These are phyloP conservation scores for Blumeria graminis DNA, from an alignment of 2,329 filamentous ascomycete genomes.

Conservation along the genomic window DNA sequence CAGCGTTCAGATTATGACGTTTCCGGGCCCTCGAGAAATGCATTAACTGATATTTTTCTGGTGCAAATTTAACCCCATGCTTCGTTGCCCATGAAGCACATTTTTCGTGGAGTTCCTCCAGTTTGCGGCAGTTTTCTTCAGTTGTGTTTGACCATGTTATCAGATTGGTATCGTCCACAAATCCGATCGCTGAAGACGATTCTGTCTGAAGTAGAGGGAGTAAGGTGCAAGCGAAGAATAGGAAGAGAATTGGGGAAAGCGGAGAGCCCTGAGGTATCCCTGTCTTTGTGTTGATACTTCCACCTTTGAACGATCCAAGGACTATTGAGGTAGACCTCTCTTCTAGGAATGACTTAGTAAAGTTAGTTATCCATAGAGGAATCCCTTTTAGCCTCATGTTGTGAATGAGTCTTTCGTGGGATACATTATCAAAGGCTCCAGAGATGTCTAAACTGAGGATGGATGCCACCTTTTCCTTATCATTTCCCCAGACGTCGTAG, in stretches of 20 bases:
- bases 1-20: not conserved
- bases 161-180: not conserved
- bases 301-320: not conserved
- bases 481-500: not conserved
- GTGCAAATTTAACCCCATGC: not conserved
- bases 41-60: conserved; percentile 1
- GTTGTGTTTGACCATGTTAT: not conserved
- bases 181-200: not conserved
- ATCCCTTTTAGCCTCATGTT: not conserved
- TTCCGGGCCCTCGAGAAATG: not conserved
- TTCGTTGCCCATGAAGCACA: not conserved
- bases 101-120: not conserved
- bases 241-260: not conserved
- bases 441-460: not conserved
- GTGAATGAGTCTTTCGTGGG: not conserved
- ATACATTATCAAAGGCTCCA: not conserved
- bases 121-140: not conserved
- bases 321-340: not conserved
- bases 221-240: not conserved
- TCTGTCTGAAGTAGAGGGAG: not conserved
- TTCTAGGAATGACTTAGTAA: not conserved
- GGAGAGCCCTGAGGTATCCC: not conserved
- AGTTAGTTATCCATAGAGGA: not conserved
- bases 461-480: not conserved
- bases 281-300: not conserved